Evolutionary conservation across 2,329 filamentous ascomycete species (phyloP), one percentile per base, ranked within the genome.

Genomic region (Epichloe amarillans): DNA sequence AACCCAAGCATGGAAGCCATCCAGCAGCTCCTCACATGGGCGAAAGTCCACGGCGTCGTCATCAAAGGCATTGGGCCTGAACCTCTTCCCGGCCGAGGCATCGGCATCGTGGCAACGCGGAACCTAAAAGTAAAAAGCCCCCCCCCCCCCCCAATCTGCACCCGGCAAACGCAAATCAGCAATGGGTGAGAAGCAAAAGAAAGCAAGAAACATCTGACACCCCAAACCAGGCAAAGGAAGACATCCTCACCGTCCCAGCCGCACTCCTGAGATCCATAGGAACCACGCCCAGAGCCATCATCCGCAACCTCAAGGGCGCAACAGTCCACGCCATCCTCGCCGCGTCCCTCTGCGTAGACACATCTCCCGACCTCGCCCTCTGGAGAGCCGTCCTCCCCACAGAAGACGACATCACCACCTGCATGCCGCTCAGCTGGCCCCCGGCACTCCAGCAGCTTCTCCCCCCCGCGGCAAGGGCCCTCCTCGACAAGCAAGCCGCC

Each of bases 41-140:
- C 84, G 2, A 63, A 72, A 35, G 66, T 68, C 1, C 74, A 80
- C 52, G 86, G 85, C 14, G 76, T 94, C 30, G 66, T 74, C 37
- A 76, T 88, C 56, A 74, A 83, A 58, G 82, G 82, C 30, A 79
- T 94, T 46, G 71, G 72, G 2, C 82, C 88, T 5, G 75, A 80
- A 40, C 72, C 71, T 39, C 81, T 95, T 15, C 77, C 82, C 5
- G 84, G 82, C 2, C 76, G 85, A 50, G 89, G 89, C 30, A 76
- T 93, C 49, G 89, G 90, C 45, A 81, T 95, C 51, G 74, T 90
- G 47, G 84, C 88, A 5, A 82, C 79, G 12, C 74, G 76, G 30
- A 69, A 75, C 14, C 74, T 93, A 54, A 70, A 84, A 69, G 86
- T 86, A 30, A 68, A 60, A 56, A 3, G 3, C 4, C 21, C 4